Evolutionary conservation across 2,329 filamentous ascomycete species (phyloP), one percentile per base, ranked within the genome.

Genomic region (Diaporthe citri): DNA sequence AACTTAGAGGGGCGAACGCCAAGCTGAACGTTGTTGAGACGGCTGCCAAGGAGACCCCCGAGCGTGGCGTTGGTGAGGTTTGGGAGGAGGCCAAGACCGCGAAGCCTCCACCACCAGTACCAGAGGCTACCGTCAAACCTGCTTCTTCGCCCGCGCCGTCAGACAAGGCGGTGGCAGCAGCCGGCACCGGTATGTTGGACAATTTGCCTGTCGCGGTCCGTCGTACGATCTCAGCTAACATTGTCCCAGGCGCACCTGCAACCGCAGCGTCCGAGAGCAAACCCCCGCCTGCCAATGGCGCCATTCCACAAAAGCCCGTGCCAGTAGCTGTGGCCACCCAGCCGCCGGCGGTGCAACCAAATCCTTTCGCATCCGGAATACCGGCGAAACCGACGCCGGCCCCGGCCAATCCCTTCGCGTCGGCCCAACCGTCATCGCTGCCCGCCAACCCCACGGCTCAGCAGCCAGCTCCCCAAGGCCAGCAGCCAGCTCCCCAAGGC

Each of bases 11-110:
- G 12, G 90, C 92, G 0, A 88, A 88, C 69, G 94, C 93, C 6
- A 97, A 97, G 85, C 85, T 97, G 43, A 89, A 90, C 1, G 91
- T 97, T 1, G 94, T 98, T 4, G 90, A 95, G 80, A 94, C 91
- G 62, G 96, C 96, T 17, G 95, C 93, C 0, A 89, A 88, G n/a
- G 93, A 97, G 64, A 98, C 96, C 0, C 96, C 96, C 0, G 89
- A 96, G 79, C 92, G 92, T 81, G 91, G 95, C 0, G 95, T 98
- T 5, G 90, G 87, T 13, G 95, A 98, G 83, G 96, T 98, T 0
- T 98, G 95, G 94, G 92, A 93, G 77, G 86, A 94, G 72, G 95
- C 93, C 0, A 96, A 96, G 84, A 87, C 85, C 71, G 89, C 91
- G 15, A 93, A 91, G 81, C 87, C 89, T 12, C 78, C 81, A 17